phyloP scores from a whole-genome alignment of 441 rosid genomes.

The Gossypium gossypioides region DNA sequence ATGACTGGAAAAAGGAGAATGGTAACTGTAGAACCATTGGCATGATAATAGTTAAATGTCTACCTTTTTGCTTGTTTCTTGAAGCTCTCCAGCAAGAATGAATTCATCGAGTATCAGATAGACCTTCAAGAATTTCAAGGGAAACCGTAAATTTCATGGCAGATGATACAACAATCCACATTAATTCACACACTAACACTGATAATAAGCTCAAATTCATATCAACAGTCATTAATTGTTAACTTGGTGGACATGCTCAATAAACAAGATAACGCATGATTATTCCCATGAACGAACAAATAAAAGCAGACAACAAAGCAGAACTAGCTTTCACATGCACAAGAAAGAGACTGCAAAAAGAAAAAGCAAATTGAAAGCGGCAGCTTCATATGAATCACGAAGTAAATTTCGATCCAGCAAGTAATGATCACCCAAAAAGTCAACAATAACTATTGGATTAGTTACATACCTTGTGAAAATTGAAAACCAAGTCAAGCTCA shows the following conservation, averaged over 20 bases:
- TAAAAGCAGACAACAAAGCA: background rate
- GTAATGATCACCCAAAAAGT: background rate
- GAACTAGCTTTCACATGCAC: background rate
- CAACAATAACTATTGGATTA: background rate
- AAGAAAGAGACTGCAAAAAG: background rate
- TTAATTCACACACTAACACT: background rate
- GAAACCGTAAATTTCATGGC: background rate
- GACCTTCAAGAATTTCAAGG: conserved; percentile 35
- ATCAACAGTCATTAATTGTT: background rate
- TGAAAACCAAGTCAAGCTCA: conserved; percentile 93
- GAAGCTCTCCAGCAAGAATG: conserved; percentile 99
- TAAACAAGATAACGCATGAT: background rate
- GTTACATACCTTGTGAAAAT: conserved; percentile 75
- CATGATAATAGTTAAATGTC: background rate
- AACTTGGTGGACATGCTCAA: background rate
- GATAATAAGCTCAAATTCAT: background rate
- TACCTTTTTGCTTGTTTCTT: conserved; percentile 96
- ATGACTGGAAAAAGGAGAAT: background rate
- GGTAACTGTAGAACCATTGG: background rate
- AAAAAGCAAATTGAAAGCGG: background rate
- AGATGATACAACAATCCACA: background rate
- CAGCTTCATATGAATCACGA: background rate
- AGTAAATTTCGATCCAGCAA: background rate
- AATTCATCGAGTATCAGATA: conserved; percentile 91
- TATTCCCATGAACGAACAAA: background rate